Conservation (phyloP, 208 protist species). For the Leishmania lainsoni region DNA sequence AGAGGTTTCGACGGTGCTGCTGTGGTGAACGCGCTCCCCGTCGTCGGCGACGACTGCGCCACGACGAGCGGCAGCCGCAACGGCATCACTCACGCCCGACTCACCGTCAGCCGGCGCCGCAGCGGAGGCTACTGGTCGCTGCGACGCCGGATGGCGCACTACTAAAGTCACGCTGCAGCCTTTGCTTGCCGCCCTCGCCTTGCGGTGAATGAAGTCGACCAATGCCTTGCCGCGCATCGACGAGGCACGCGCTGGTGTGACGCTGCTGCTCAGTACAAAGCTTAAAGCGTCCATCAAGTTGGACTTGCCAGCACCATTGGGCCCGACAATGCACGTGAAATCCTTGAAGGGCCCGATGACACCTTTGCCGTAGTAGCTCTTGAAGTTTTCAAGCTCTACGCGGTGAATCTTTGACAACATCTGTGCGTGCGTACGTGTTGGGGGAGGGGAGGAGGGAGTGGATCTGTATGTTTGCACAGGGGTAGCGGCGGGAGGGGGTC, state of each 20-base stretch:
- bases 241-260: slow-evolving; percentile 30
- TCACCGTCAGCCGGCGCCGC: background rate
- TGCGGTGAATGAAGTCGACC: slow-evolving; percentile 94
- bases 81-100: background rate
- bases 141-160: slow-evolving; percentile 43
- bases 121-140: background rate
- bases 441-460: background rate
- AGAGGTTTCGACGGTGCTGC: slow-evolving; percentile 45
- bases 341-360: slow-evolving; percentile 97
- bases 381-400: slow-evolving; percentile 98
- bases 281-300: slow-evolving; percentile 99
- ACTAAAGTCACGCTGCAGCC: slow-evolving; percentile 82
- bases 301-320: slow-evolving; percentile 98
- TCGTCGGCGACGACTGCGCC: slow-evolving; percentile 13
- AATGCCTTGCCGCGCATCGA: slow-evolving; percentile 80
- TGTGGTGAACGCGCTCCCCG: slow-evolving; percentile 2
- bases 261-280: slow-evolving; percentile 95
- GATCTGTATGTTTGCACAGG: background rate
- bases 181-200: slow-evolving; percentile 41
- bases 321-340: slow-evolving; percentile 99
- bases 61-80: background rate
- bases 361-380: slow-evolving; percentile 96
- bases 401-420: slow-evolving; percentile 76
- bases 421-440: slow-evolving; percentile 10
- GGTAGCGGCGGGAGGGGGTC: background rate